Evolutionary conservation across 169 alveolate genomes (phyloP).

Genomic region (Perkinsus chesapeaki): DNA sequence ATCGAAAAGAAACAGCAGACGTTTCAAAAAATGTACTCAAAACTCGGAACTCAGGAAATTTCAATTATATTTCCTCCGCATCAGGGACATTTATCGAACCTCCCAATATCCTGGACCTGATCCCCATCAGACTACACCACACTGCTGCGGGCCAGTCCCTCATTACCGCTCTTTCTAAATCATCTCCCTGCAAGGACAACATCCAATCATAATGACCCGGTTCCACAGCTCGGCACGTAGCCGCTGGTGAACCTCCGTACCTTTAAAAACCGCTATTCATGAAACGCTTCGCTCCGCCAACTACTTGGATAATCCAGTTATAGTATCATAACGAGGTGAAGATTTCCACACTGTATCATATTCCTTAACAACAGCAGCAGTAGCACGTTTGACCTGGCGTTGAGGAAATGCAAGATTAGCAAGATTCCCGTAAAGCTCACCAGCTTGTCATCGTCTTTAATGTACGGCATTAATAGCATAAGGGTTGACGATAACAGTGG

Average conservation of each 20-base stretch:
- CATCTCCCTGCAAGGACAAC: not conserved
- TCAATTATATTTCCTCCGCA: too few species aligned
- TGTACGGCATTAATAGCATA: not conserved
- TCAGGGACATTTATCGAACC: too few species aligned
- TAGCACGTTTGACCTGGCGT: not conserved
- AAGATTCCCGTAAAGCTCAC: not conserved
- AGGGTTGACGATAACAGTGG: not conserved
- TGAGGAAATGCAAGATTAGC: not conserved
- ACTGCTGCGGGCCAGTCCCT: too few species aligned
- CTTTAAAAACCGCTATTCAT: not conserved
- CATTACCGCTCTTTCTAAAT: not conserved
- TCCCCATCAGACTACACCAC: too few species aligned
- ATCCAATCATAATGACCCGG: not conserved
- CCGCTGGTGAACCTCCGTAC: not conserved
- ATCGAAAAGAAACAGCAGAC: not conserved
- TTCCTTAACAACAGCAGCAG: not conserved
- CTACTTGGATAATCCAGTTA: not conserved
- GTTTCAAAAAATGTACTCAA: not conserved
- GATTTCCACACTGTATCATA: not conserved
- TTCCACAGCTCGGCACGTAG: not conserved
- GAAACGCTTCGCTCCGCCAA: constrained; percentile 3
- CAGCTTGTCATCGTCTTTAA: not conserved
- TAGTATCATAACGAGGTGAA: not conserved
- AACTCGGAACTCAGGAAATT: not conserved
- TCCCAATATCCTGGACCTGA: too few species aligned